phyloP scores from a whole-genome alignment of 2,329 filamentous ascomycete species.

The Calonectria hawksworthii region DNA sequence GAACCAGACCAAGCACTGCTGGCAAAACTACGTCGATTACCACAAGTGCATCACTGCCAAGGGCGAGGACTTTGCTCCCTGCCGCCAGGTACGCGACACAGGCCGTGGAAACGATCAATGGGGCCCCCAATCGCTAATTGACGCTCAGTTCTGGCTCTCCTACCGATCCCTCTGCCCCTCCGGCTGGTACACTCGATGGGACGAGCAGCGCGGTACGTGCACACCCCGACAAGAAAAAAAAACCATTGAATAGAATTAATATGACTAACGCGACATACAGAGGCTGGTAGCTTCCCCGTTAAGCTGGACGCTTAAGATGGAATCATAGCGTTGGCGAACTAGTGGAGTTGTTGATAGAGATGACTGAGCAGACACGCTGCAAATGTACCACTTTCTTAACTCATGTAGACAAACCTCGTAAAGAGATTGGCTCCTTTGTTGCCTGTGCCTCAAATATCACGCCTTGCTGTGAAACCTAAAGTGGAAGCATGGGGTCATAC shows the following conservation, averaged over 20 bases:
- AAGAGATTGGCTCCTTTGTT: conserved; percentile 40
- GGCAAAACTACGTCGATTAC: conserved; percentile 99
- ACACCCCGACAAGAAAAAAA: background rate
- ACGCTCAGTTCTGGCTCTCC: conserved; percentile 87
- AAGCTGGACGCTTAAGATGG: conserved; percentile 71
- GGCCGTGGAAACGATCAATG: background rate
- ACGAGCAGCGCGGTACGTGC: conserved; percentile 91
- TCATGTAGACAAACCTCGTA: conserved; percentile 45
- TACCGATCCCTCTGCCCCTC: conserved; percentile 98
- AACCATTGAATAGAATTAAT: conserved; percentile 28
- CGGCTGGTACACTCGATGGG: conserved; percentile 94
- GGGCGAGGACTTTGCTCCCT: conserved; percentile 98
- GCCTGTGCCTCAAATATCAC: conserved; percentile 26
- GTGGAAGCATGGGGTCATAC: conserved; percentile 16
- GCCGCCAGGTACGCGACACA: conserved; percentile 81
- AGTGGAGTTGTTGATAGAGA: conserved; percentile 48
- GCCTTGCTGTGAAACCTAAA: conserved; percentile 30
- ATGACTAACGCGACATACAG: conserved; percentile 57
- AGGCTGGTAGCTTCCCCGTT: conserved; percentile 77
- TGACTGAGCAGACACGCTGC: conserved; percentile 51
- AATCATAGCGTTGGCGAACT: conserved; percentile 40
- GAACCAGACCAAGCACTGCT: conserved; percentile 99
- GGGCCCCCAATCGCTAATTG: conserved; percentile 34
- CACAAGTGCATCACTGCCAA: conserved; percentile 99
- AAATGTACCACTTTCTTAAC: conserved; percentile 54